Evolutionary conservation across 1,139 yeast genomes (phyloP), one percentile per base, ranked within the genome.

Genomic region (Hemisphaericaspora lyxosophila): DNA sequence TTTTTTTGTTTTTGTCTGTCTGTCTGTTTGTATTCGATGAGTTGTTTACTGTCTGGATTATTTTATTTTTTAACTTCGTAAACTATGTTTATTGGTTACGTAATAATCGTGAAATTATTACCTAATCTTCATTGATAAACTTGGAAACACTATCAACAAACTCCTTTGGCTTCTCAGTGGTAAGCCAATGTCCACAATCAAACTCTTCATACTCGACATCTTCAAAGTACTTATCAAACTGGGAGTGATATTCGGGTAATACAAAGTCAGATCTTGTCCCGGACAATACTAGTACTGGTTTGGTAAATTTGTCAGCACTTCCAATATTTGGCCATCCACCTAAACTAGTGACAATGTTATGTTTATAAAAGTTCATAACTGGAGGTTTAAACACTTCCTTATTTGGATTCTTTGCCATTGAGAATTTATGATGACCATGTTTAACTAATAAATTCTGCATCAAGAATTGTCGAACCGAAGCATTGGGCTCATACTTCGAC

Each of bases 181-280:
- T 62, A 3, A 74, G 52, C 65, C 75, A 73, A 54, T 75, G 80
- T 7, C 75, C 70, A 23, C 74, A 57, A 38, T 73, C 66, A 35
- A 67, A 62, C 13, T 59, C 62, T 15, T 50, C 50, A 30, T 57
- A 50, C 22, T 48, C 46, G 16, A 59, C 40, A 29, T 64, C 41
- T 17, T 66, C 54, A 55, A 75, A 75, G 46, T 66, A 70, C 5
- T 50, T 47, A 3, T 59, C 52, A 39, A 75, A 75, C 7, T 50
- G 61, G 1, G 43, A 31, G 3, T 51, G 35, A 29, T 67, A 60
- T 8, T 57, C 50, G 4, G 57, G 53, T 15, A 48, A 45, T 7
- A 75, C 63, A 42, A 75, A 75, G 4, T 63, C 58, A 2, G 78
- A 71, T 18, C 62, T 47, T n/a, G 55, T 49, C 4, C 72, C 79